Evolutionary conservation across 768 basidiomycete species (phyloP).

Genomic region (Mycena chlorophos): DNA sequence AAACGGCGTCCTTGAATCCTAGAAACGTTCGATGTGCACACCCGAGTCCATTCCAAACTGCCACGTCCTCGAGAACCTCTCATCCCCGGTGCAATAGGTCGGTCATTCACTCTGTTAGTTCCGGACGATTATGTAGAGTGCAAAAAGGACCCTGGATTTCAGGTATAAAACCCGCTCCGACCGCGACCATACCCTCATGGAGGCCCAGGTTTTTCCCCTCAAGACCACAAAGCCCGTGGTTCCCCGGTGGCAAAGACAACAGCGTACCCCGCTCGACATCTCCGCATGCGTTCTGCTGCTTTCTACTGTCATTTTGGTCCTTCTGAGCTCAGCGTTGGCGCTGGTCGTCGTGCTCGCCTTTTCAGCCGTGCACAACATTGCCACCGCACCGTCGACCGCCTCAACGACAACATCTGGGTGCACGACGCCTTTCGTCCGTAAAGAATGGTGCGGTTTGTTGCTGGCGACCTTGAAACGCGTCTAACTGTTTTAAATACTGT

Average conservation of each 20-base stretch:
- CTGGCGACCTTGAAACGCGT: neutral
- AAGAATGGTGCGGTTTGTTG: slow-evolving; percentile 8
- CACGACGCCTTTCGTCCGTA: neutral
- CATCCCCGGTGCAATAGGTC: too few species aligned
- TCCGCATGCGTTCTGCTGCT: slow-evolving; percentile 7
- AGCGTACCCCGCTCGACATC: neutral
- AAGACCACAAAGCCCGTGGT: neutral
- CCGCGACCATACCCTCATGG: neutral
- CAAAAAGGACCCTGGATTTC: too few species aligned
- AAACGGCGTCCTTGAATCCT: too few species aligned
- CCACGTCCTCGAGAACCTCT: too few species aligned
- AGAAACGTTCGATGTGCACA: too few species aligned
- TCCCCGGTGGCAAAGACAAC: neutral
- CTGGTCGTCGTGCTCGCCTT: slow-evolving; percentile 11
- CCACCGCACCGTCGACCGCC: neutral
- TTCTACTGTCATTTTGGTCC: slow-evolving; percentile 6
- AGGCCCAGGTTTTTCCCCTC: neutral
- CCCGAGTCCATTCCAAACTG: too few species aligned
- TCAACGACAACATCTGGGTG: neutral
- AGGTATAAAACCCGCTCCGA: too few species aligned
- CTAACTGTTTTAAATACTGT: neutral
- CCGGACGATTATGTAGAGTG: too few species aligned
- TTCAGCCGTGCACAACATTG: neutral
- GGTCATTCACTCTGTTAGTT: too few species aligned
- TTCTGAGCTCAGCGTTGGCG: slow-evolving; percentile 14